phyloP scores from a whole-genome alignment of 2,329 filamentous ascomycete genomes.

The Thielaviopsis euricoi region DNA sequence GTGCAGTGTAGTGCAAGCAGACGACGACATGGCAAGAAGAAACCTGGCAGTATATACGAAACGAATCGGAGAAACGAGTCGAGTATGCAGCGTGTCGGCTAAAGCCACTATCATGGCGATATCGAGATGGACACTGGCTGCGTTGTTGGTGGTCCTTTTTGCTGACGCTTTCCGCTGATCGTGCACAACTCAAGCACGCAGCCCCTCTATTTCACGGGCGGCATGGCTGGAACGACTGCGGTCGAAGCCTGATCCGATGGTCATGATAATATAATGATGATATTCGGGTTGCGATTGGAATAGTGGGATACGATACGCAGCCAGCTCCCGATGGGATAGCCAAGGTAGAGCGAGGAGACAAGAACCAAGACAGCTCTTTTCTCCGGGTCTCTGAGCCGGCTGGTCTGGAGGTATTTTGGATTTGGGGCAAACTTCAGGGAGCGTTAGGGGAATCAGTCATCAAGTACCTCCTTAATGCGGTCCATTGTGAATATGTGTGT shows the following conservation, averaged over 20 bases:
- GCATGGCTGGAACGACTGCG: background rate
- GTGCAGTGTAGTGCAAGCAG: background rate
- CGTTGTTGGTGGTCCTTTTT: background rate
- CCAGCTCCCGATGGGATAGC: background rate
- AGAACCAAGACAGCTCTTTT: background rate
- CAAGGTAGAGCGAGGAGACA: background rate
- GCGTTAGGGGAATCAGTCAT: conserved; percentile 3
- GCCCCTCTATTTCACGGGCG: background rate
- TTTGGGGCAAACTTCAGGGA: background rate
- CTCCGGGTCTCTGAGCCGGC: background rate
- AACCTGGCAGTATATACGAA: background rate
- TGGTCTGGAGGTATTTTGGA: background rate
- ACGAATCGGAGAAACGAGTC: background rate
- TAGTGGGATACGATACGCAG: conserved; percentile 10
- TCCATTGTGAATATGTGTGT: conserved; percentile 40
- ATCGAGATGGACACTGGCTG: background rate
- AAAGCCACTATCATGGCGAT: background rate
- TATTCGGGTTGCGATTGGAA: conserved; percentile 9
- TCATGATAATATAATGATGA: conserved; percentile 5
- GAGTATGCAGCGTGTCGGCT: background rate
- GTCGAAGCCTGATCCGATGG: background rate
- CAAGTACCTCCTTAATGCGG: conserved; percentile 74
- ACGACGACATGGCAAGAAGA: background rate
- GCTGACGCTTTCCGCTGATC: background rate
- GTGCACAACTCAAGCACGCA: background rate